These are phyloP conservation scores for Citrus unshiu DNA, from an alignment of 345 rosid species.

Conservation along the genomic window DNA sequence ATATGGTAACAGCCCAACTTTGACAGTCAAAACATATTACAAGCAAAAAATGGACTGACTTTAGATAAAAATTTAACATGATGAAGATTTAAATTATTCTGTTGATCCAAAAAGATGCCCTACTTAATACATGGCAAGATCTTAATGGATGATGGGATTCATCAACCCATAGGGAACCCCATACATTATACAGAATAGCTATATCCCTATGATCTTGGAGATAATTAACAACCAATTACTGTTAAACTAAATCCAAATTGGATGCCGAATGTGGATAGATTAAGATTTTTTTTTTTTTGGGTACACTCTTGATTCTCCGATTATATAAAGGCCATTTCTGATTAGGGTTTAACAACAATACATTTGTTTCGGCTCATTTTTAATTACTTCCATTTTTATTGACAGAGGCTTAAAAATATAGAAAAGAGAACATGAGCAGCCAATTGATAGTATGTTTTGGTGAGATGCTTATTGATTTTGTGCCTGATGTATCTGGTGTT, in stretches of 20 bases:
- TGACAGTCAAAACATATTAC: background rate
- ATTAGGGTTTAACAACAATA: background rate
- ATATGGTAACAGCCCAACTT: background rate
- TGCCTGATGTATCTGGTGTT: slow-evolving; percentile 62
- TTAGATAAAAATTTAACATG: no score
- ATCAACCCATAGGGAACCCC: background rate
- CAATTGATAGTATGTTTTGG: slow-evolving; percentile 55
- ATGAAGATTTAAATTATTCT: no score
- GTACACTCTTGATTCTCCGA: background rate
- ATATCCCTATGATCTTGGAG: background rate
- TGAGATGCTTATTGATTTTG: slow-evolving; percentile 79
- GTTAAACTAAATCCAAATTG: background rate
- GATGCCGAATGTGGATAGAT: background rate
- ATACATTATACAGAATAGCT: background rate
- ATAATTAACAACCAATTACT: background rate
- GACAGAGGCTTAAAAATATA: no score
- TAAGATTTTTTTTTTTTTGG: background rate
- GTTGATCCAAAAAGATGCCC: background rate
- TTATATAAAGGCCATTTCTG: background rate
- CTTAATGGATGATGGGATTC: background rate
- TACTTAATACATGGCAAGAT: background rate
- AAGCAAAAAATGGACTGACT: no score
- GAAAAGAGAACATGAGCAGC: background rate
- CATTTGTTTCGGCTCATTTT: background rate
- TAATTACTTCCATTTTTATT: background rate